Evolutionary conservation across 495 filamentous ascomycete genomes (phyloP).

Genomic region (Rhypophila decipiens): DNA sequence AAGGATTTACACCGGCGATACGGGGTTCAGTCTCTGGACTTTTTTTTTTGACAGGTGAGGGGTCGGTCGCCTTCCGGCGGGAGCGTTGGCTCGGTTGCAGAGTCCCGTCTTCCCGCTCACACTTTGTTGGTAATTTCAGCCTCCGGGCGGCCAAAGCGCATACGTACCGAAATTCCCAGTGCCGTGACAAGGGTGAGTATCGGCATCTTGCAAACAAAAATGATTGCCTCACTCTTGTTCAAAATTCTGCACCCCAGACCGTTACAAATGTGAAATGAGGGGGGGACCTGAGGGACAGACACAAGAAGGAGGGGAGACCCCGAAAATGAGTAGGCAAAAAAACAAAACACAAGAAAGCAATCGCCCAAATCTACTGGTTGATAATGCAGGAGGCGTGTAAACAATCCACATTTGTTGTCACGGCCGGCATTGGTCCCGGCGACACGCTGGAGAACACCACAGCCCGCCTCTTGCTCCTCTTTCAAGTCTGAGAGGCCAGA

Average conservation of each 20-base stretch:
- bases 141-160: too few species aligned
- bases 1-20: too few species aligned
- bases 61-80: too few species aligned
- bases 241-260: background rate
- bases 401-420: conserved; percentile 6
- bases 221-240: too few species aligned
- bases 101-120: too few species aligned
- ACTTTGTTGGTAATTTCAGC: too few species aligned
- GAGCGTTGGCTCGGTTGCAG: too few species aligned
- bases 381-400: conserved; percentile 12
- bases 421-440: conserved; percentile 9
- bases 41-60: too few species aligned
- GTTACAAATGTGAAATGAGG: background rate
- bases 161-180: too few species aligned
- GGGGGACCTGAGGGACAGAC: background rate
- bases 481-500: background rate
- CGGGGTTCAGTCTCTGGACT: too few species aligned
- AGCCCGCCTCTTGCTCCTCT: background rate
- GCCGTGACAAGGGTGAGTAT: too few species aligned
- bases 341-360: conserved; percentile 9
- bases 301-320: background rate
- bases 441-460: conserved; percentile 8
- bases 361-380: conserved; percentile 13
- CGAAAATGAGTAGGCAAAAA: conserved; percentile 8
- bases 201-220: too few species aligned